Conservation (phyloP, 2,329 filamentous ascomycete species). For the Trichoderma sp. region DNA sequence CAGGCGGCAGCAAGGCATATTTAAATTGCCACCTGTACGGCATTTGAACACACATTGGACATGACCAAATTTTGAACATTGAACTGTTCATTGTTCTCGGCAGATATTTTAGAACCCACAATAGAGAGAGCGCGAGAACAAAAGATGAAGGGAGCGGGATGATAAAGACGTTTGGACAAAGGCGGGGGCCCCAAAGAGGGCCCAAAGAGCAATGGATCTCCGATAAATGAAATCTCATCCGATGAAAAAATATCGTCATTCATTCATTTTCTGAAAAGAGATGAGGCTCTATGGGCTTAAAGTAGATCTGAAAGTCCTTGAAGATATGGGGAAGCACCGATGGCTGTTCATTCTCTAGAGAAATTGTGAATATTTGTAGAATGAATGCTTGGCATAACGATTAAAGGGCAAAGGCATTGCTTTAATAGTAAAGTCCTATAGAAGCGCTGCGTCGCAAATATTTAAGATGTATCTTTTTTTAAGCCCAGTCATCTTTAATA, state of each 20-base stretch:
- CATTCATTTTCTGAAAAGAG: neutral
- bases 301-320: neutral
- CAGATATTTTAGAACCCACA: neutral
- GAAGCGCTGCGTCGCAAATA: neutral
- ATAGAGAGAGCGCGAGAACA: neutral
- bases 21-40: neutral
- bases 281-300: neutral
- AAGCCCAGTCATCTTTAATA: neutral
- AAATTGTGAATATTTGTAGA: neutral
- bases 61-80: neutral
- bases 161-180: conserved; percentile 22
- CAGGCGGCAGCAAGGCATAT: conserved; percentile 2
- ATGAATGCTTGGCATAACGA: neutral
- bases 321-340: neutral
- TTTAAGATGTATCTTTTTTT: neutral
- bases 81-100: conserved; percentile 19
- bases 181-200: neutral
- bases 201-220: neutral
- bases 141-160: neutral
- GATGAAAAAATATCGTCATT: neutral
- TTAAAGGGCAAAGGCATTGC: neutral
- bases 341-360: neutral
- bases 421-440: neutral
- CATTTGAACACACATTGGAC: neutral
- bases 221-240: neutral